Percentiles rank a stretch among this genome's conserved stretches.
phyloP scores from a whole-genome alignment of 179 eudicot species.

The Corrigiola litoralis region DNA sequence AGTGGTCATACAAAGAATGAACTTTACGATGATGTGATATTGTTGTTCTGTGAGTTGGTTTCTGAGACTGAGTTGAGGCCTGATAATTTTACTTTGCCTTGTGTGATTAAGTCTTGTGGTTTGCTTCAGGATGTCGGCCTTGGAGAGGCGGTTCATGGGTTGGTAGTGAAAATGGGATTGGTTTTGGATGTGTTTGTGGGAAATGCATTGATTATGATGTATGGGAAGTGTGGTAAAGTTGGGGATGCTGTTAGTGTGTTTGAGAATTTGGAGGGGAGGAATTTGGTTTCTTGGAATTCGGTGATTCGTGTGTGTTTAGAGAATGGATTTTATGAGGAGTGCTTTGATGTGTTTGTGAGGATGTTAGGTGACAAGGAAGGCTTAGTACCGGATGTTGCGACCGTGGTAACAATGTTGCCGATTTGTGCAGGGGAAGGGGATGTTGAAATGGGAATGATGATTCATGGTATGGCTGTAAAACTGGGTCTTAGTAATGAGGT shows the following conservation, averaged over 20 bases:
- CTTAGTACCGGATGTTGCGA: slow-evolving; percentile 51
- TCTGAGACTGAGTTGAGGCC: slow-evolving; percentile 28
- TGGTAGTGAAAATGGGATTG: slow-evolving; percentile 42
- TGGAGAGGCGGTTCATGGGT: slow-evolving; percentile 47
- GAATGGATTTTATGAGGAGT: slow-evolving; percentile 33
- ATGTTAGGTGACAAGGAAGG: slow-evolving; percentile 34
- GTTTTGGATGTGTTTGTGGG: slow-evolving; percentile 50
- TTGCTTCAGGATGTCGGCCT: slow-evolving; percentile 33
- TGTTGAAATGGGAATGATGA: slow-evolving; percentile 37
- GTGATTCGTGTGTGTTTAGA: slow-evolving; percentile 45
- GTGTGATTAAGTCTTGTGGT: slow-evolving; percentile 56
- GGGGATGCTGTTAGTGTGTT: slow-evolving; percentile 52
- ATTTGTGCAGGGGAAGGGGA: slow-evolving; percentile 46
- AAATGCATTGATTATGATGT: slow-evolving; percentile 59
- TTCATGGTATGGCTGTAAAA: slow-evolving; percentile 61
- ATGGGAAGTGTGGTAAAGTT: slow-evolving; percentile 43
- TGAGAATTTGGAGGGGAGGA: slow-evolving; percentile 41
- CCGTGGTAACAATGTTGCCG: slow-evolving; percentile 56
- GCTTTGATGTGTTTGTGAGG: slow-evolving; percentile 37
- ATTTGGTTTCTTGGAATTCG: slow-evolving; percentile 72
- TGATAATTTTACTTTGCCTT: slow-evolving; percentile 66
- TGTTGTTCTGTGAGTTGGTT: slow-evolving; percentile 36
- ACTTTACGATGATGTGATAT: slow-evolving; percentile 36
- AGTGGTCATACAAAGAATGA: slow-evolving; percentile 52
- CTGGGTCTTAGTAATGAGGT: slow-evolving; percentile 35